Percentiles rank a stretch among this genome's conserved stretches.
Conservation (phyloP, 2,329 filamentous ascomycete species). For the Colletotrichum orbiculare region DNA sequence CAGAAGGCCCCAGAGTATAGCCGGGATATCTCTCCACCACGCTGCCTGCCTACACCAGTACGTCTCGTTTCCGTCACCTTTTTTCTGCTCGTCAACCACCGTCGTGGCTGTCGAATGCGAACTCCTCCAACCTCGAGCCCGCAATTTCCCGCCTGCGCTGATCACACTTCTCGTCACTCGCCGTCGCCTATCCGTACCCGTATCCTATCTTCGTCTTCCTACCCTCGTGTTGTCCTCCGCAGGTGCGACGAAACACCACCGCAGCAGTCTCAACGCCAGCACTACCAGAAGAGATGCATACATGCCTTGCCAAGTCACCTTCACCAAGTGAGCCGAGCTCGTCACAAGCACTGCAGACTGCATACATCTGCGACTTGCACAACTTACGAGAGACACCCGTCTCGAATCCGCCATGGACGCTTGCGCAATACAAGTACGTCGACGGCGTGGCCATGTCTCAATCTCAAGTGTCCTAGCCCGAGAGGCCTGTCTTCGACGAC, state of each 20-base stretch:
- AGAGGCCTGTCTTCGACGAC: too few species aligned
- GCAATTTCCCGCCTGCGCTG: conserved; percentile 36
- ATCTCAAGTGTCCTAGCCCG: neutral
- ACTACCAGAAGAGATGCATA: too few species aligned
- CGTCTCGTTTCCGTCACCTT: too few species aligned
- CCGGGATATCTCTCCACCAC: conserved; percentile 9
- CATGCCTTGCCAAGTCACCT: too few species aligned
- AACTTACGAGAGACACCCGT: too few species aligned
- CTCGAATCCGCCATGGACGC: too few species aligned
- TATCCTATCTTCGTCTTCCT: conserved; percentile 2
- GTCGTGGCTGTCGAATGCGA: conserved; percentile 26
- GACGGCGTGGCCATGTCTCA: neutral
- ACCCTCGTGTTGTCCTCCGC: conserved; percentile 2
- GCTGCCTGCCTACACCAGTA: conserved; percentile 5
- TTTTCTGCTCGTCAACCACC: neutral
- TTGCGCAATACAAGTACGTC: too few species aligned
- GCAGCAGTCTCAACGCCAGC: neutral
- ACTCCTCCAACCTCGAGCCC: conserved; percentile 23
- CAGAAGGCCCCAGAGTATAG: neutral
- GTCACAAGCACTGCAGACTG: too few species aligned
- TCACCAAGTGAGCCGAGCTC: too few species aligned
- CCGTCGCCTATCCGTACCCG: conserved; percentile 11
- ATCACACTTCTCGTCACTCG: conserved; percentile 24
- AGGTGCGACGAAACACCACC: neutral
- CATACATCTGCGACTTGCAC: too few species aligned